Evolutionary conservation across 345 rosid genomes (phyloP), one percentile per base, ranked within the genome.

Genomic region (Salix dunnii): DNA sequence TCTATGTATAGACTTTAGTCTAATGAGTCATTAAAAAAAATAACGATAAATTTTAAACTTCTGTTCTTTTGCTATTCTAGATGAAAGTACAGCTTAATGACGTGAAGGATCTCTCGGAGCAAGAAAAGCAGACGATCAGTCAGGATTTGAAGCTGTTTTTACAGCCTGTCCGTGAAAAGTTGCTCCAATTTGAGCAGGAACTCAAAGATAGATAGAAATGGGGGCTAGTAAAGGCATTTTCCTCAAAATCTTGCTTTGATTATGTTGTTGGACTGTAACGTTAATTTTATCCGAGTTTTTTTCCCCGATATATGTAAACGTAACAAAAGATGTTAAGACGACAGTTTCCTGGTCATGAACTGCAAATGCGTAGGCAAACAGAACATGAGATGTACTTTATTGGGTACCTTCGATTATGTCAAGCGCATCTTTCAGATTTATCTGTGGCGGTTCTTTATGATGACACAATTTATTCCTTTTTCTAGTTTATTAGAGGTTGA

Each of bases 141-240:
- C 67, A 84, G 85, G 91, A 92, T 74, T 71, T 94, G 89, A 89
- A 88, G 85, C 86, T 76, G 61, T 90, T 94, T 80, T 46, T 90
- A 87, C 82, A 84, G 86, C 94, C 98, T 33, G 82, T 92, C 61
- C 91, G 94, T 12, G 87, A 89, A 81, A 94, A 87, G 82, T 82
- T 92, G 84, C 74, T 77, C 53, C 89, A 86, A 79, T 94, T 94
- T 30, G 98, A 94, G 86, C 89, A 88, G 79, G 98, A 94, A 76
- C 92, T 94, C 60, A 92, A 87, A 83, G 97, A 88, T 64, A 79
- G 91, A 77, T 90, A 94, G 88, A 69, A 27, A 61, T 36, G 28
- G 58, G 30, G 7, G 16, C 23, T 42, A 11, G 18, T 40, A 31
- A 20, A n/a, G 66, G 11, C 17, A 58, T 68, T 70, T 33, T 18